Evolutionary conservation across 257 asterid species (phyloP), one percentile per base, ranked within the genome.

Genomic region (Petunia axillaris): DNA sequence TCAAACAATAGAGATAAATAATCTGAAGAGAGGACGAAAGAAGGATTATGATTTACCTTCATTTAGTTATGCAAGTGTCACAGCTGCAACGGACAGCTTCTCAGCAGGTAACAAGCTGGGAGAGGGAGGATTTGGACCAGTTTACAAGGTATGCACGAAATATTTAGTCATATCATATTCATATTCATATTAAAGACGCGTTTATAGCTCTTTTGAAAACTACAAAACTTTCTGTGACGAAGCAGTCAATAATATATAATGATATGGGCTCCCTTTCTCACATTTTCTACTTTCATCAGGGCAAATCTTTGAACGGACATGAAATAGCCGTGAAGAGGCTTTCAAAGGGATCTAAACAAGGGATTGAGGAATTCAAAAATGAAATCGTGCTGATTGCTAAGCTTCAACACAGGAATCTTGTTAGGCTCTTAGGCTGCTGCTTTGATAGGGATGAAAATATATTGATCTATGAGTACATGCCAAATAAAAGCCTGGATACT

Each of bases 51-150:
- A 86, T 83, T 57, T 88, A 64, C 90, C 89, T 8, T 48, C 82
- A 64, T 88, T 88, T 79, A 88, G 84, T 80, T 86, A 86, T 78
- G 82, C 86, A 44, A 86, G 91, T 82, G 87, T 87, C 84, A 87
- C 85, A 52, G 85, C 86, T 0, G 86, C 89, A 62, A 87, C 93
- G 38, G 62, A 77, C 78, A 82, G 77, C 77, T 88, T 88, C 53
- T 88, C 92, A 55, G 78, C 75, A 3, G 78, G 81, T 41, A 84
- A 84, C 36, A 85, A 88, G 87, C 83, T 90, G 13, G 93, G 93
- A 81, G 89, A 90, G 79, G 93, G 91, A 57, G 90, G 93, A 40
- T 90, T 84, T 75, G 91, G 93, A 85, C 90, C 89, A 44, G 93
- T 89, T 39, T 90, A 90, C 86, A 88, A 86, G 91, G 91, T 88